These are phyloP conservation scores for Leccinum griseonigrum DNA, from an alignment of 1,284 basidiomycete species.

Conservation along the genomic window DNA sequence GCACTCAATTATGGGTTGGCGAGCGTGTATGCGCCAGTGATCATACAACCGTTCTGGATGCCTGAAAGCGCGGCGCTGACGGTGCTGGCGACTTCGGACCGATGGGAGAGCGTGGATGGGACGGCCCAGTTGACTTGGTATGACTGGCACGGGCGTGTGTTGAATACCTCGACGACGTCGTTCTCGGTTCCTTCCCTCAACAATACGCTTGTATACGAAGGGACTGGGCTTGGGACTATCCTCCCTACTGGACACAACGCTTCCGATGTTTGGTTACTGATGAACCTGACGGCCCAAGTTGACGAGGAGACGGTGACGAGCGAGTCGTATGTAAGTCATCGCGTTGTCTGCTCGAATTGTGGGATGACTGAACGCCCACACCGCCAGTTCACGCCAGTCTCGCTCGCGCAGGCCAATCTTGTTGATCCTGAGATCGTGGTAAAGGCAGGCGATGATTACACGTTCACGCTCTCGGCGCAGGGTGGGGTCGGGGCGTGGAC, in stretches of 20 bases:
- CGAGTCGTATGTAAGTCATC: constrained; percentile 48
- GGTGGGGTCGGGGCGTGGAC: constrained; percentile 57
- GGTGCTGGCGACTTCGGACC: constrained; percentile 50
- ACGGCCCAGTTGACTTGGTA: constrained; percentile 33
- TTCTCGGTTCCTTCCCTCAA: constrained; percentile 51
- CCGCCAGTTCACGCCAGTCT: constrained; percentile 51
- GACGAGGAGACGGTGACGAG: constrained; percentile 44
- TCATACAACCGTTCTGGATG: constrained; percentile 56
- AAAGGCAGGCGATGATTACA: constrained; percentile 34
- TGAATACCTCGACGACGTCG: constrained; percentile 38
- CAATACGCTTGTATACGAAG: constrained; percentile 45
- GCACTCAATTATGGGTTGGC: constrained; percentile 43
- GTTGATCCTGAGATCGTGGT: constrained; percentile 48
- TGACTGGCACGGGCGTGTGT: constrained; percentile 43
- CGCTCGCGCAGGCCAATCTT: constrained; percentile 44
- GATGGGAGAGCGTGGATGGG: constrained; percentile 49
- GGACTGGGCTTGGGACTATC: constrained; percentile 41
- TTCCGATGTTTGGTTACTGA: constrained; percentile 48
- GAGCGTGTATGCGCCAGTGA: constrained; percentile 46
- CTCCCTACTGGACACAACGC: constrained; percentile 42
- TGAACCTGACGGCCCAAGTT: constrained; percentile 49
- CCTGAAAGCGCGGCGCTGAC: constrained; percentile 18
- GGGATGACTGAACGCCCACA: too few species aligned
- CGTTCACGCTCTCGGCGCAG: constrained; percentile 50
- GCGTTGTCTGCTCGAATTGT: too few species aligned